Evolutionary conservation across 495 filamentous ascomycete genomes (phyloP), one percentile per base, ranked within the genome.

Genomic region (Podospora pseudocomata): DNA sequence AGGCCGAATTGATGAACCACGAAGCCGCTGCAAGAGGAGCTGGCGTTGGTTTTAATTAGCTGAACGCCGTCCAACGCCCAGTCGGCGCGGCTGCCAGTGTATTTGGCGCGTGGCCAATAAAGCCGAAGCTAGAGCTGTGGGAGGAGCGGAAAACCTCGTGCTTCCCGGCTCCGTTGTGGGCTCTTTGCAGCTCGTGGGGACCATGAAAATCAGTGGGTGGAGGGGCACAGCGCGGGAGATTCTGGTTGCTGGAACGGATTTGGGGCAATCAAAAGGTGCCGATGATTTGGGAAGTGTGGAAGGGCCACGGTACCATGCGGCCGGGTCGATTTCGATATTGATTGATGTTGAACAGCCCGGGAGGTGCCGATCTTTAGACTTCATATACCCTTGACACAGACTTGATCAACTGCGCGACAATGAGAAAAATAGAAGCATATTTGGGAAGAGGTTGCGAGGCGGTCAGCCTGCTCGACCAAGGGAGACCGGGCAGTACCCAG

Each of bases 201-300:
- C 55, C 20, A n/a, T 58, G n/a, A 20, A 20, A 58, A 58, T 19
- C 55, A 20, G 18, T 2, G 55, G 55, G 39, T 49, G 55, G 55
- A 19, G 23, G n/a, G 55, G n/a, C 55, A 58, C 55, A 26, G n/a
- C 23, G 34, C 53, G 64, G 64, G 11, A 58, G 64, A 66, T 59
- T 55, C 64, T 66, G 54, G 64, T 27, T 58, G 65, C 57, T 67
- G 65, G 65, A 66, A 66, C 57, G 28, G 65, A 4, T 49, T 60
- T 55, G 39, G 55, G 64, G 55, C 64, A 66, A 66, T 66, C 64
- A 66, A 57, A 23, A 23, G 23, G 64, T 27, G 64, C 55, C 64
- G 64, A 66, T 60, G 54, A 66, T 59, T 32, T 16, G 27, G 54
- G 64, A 65, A 15, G 54, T 5, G 64, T 3, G 54, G 54, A 65